Evolutionary conservation across 495 filamentous ascomycete species (phyloP), one percentile per base, ranked within the genome.

Genomic region (Xylaria curta): DNA sequence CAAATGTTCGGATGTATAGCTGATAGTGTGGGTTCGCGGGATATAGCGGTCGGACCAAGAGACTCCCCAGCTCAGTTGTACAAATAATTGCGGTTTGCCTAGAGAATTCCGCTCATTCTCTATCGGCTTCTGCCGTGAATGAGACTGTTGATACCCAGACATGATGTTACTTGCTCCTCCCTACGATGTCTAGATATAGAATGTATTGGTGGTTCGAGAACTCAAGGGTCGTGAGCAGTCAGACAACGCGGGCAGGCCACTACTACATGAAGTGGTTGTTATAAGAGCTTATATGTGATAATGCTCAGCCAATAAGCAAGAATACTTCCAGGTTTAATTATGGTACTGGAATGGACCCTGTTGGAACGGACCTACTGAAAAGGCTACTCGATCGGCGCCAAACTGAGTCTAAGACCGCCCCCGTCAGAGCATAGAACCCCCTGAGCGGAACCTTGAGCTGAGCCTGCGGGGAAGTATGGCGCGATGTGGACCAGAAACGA

Each of bases 21-120:
- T 85, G 66, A 85, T 17, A 47, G 82, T 81, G 72, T 83, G 84
- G 47, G 75, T 81, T 66, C 80, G 82, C 17, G 81, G 78, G 3
- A 76, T 66, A 36, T 82, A 78, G 28, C 78, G 80, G 17, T 73
- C 70, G 51, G 75, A 76, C 81, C 81, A 86, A 2, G 83, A 85
- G 28, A 86, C 75, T 42, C 83, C 80, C 44, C 85, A 84, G 66
- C 82, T 82, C 68, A 86, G 70, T 33, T 84, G 82, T 1, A 86
- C 74, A 54, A 85, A 85, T 38, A 86, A 74, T 51, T 85, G 82
- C 58, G 84, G 84, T 28, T 64, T 81, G 68, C 66, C 68, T 33
- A 72, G 70, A 58, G 61, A 68, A 62, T 33, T 24, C 24, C 59
- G 75, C 66, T 77, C 65, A 33, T 74, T 73, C 33, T 72, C 67